Evolutionary conservation across 2,329 filamentous ascomycete species (phyloP).

Genomic region (Colletotrichum eremochloae): DNA sequence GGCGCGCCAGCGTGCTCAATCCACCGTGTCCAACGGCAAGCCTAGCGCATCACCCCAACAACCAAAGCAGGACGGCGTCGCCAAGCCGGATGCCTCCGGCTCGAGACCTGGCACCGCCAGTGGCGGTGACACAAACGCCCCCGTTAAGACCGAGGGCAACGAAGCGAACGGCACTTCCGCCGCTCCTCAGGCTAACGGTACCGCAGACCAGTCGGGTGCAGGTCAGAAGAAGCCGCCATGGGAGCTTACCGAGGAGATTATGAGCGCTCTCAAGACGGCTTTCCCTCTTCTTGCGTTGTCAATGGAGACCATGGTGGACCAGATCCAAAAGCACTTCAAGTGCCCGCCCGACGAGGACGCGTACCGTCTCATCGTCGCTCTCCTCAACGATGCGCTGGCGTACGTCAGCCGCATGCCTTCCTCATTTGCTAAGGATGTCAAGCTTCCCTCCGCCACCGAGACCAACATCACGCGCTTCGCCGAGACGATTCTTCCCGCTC

Average conservation of each 20-base stretch:
- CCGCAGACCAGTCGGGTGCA: conserved; percentile 45
- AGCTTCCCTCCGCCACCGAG: conserved; percentile 90
- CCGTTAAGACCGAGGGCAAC: conserved; percentile 61
- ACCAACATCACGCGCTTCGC: conserved; percentile 97
- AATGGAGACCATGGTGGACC: conserved; percentile 99
- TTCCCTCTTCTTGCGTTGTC: conserved; percentile 95
- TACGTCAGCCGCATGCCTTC: conserved; percentile 90
- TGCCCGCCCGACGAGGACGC: conserved; percentile 98
- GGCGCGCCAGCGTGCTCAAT: conserved; percentile 63
- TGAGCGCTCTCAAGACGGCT: conserved; percentile 94
- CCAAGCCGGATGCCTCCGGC: conserved; percentile 51
- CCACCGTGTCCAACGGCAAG: conserved; percentile 59
- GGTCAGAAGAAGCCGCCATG: conserved; percentile 83
- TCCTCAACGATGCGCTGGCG: conserved; percentile 94
- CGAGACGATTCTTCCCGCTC: conserved; percentile 92
- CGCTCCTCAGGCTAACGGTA: conserved; percentile 41
- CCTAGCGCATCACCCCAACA: conserved; percentile 62
- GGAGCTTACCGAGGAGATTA: conserved; percentile 97
- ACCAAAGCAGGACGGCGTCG: conserved; percentile 66
- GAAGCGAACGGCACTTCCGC: conserved; percentile 49
- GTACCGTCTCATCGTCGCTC: conserved; percentile 94
- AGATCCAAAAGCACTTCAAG: conserved; percentile 99
- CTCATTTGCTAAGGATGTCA: conserved; percentile 91
- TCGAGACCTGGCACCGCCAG: conserved; percentile 67
- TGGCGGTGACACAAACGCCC: conserved; percentile 55